Evolutionary conservation across 257 asterid species (phyloP).

Genomic region (Striga asiatica): DNA sequence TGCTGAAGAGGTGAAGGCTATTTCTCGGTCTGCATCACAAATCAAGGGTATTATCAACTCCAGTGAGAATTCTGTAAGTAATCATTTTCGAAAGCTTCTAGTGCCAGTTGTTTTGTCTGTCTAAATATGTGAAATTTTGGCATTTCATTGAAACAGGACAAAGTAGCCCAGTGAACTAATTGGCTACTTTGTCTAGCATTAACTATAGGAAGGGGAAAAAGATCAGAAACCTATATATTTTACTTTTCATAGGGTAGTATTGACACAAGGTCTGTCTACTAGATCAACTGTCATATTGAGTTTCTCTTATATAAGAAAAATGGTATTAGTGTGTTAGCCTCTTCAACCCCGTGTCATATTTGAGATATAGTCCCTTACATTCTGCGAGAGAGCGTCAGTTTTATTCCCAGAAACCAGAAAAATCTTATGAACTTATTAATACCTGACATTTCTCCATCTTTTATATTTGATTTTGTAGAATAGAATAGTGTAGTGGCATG

Average conservation of each 20-base stretch:
- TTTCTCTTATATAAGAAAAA: not conserved
- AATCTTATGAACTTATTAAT: not conserved
- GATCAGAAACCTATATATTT: slow-evolving; percentile 5
- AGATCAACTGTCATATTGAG: slow-evolving; percentile 1
- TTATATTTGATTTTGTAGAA: slow-evolving; percentile 2
- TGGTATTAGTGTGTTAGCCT: slow-evolving; percentile 1
- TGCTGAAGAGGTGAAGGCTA: slow-evolving; percentile 81
- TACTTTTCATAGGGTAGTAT: not conserved
- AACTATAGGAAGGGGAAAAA: slow-evolving; percentile 1
- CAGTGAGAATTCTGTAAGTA: slow-evolving; percentile 44
- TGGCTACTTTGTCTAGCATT: not conserved
- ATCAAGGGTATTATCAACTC: slow-evolving; percentile 42
- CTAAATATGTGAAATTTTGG: slow-evolving; percentile 5
- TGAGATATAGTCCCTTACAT: not conserved
- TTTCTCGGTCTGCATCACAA: slow-evolving; percentile 56
- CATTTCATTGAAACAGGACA: slow-evolving; percentile 3
- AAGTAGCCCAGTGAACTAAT: not conserved
- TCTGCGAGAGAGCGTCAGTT: not conserved
- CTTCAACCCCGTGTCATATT: slow-evolving; percentile 1
- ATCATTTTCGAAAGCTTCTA: slow-evolving; percentile 10
- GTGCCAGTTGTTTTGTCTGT: not conserved
- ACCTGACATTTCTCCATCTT: not conserved
- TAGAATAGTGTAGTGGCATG: not conserved
- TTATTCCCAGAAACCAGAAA: not conserved
- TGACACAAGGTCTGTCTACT: slow-evolving; percentile 5